phyloP scores from a whole-genome alignment of 768 basidiomycete genomes.

The Pisolithus microcarpus region DNA sequence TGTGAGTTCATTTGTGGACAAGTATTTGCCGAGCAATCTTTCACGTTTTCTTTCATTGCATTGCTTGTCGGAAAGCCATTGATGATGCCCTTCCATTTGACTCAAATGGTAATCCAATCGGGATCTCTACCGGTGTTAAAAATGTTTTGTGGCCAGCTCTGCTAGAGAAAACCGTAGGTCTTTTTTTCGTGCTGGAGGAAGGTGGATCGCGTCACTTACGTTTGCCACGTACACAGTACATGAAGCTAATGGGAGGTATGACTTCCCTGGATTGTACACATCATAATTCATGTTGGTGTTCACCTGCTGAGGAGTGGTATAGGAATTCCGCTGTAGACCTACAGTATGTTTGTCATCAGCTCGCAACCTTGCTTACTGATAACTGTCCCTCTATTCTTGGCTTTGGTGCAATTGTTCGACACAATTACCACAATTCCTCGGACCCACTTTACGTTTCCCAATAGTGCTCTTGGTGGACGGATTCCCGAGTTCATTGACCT shows the following conservation, averaged over 20 bases:
- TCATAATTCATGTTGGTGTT: not conserved
- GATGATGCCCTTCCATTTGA: slow-evolving; percentile 66
- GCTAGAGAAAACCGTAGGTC: slow-evolving; percentile 72
- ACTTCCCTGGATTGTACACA: slow-evolving; percentile 83
- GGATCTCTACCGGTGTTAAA: slow-evolving; percentile 38
- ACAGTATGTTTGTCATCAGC: slow-evolving; percentile 42
- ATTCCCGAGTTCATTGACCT: slow-evolving; percentile 78
- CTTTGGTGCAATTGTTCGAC: not conserved
- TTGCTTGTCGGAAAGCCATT: slow-evolving; percentile 41
- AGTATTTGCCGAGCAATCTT: not conserved
- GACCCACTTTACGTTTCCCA: not conserved
- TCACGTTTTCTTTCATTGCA: too few species aligned
- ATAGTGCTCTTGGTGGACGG: slow-evolving; percentile 74
- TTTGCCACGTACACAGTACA: slow-evolving; percentile 48
- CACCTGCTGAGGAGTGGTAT: slow-evolving; percentile 1
- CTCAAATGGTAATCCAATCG: slow-evolving; percentile 47
- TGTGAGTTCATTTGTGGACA: slow-evolving; percentile 30
- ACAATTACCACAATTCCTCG: not conserved
- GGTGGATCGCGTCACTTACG: not conserved
- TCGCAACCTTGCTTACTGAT: not conserved
- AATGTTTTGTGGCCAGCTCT: slow-evolving; percentile 64
- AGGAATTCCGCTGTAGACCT: slow-evolving; percentile 81
- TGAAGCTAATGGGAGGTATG: slow-evolving; percentile 85
- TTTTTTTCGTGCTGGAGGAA: not conserved
- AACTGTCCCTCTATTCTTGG: not conserved